Conservation (phyloP, 441 rosid genomes). For the Gossypium schwendimanii region DNA sequence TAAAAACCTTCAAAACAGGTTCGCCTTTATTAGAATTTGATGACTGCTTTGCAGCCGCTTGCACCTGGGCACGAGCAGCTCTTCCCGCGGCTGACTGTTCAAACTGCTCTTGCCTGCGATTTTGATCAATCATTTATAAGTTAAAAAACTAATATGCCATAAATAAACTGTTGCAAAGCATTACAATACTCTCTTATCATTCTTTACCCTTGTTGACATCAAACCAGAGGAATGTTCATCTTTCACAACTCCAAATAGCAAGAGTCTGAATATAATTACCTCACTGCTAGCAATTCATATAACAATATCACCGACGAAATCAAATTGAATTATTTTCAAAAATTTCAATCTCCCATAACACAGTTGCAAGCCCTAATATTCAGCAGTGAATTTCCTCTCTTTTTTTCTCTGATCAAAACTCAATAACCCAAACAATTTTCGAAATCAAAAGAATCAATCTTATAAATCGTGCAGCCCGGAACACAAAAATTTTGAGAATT, state of each 20-base stretch:
- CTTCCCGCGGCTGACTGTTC: conserved; percentile 88
- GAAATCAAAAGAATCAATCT: neutral
- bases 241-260: neutral
- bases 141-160: neutral
- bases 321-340: neutral
- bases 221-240: neutral
- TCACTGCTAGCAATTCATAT: neutral
- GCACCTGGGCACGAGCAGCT: conserved; percentile 78
- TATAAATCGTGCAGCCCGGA: neutral
- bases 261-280: neutral
- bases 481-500: neutral
- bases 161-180: conserved; percentile 3
- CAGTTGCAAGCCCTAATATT: neutral
- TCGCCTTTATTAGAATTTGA: conserved; percentile 63
- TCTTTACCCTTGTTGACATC: neutral
- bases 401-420: neutral
- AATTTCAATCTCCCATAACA: neutral
- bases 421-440: neutral
- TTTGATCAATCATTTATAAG: conserved; percentile 6
- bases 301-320: neutral
- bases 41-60: conserved; percentile 71
- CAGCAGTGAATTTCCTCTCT: neutral
- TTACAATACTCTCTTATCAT: neutral
- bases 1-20: conserved; percentile 74
- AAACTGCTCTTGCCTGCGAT: conserved; percentile 71